Conservation (phyloP, 1,284 basidiomycete species). For the Abortiporus biennis region DNA sequence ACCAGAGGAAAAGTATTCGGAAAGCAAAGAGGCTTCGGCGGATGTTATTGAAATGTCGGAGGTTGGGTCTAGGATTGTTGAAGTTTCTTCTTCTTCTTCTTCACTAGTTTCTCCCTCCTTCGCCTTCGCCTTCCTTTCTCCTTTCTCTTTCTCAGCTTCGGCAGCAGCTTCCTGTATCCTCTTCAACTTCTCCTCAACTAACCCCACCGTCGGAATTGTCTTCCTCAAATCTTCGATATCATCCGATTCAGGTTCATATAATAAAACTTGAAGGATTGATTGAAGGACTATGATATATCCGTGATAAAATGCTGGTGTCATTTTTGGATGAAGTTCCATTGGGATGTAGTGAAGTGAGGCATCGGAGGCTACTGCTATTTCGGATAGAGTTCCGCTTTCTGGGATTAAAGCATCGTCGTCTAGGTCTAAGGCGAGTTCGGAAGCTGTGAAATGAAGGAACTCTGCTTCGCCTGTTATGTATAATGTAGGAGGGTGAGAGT, state of each 20-base stretch:
- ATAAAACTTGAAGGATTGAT: conserved; percentile 8
- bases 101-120: neutral
- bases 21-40: conserved; percentile 2
- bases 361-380: conserved; percentile 8
- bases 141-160: neutral
- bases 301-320: conserved; percentile 13
- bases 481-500: neutral
- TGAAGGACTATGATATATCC: conserved; percentile 11
- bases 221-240: neutral
- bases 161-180: neutral
- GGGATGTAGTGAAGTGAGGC: conserved; percentile 13
- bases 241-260: neutral
- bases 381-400: conserved; percentile 7
- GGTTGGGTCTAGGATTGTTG: too few species aligned
- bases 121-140: neutral
- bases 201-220: conserved; percentile 8
- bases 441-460: conserved; percentile 4
- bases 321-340: conserved; percentile 10
- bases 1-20: conserved; percentile 9
- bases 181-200: conserved; percentile 2
- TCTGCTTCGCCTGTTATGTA: conserved; percentile 5
- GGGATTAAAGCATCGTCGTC: conserved; percentile 6
- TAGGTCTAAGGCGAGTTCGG: conserved; percentile 3
- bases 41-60: too few species aligned
- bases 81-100: neutral